Conservation (phyloP, 768 basidiomycete species). For the Lepiota subincarnata region DNA sequence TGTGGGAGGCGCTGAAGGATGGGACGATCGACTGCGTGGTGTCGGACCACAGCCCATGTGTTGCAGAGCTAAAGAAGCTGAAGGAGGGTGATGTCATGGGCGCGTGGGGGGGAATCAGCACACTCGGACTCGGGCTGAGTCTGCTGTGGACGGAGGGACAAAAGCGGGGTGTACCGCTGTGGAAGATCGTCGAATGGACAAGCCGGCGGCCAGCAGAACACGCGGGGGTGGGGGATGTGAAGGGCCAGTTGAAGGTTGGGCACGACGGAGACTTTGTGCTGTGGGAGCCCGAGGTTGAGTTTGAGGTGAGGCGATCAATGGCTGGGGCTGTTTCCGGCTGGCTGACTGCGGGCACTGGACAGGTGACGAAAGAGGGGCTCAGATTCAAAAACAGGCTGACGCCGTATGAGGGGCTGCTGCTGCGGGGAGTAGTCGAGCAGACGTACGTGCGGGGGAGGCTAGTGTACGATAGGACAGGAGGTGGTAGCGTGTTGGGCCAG, state of each 20-base stretch:
- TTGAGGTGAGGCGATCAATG: slow-evolving; percentile 40
- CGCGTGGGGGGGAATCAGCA: slow-evolving; percentile 95
- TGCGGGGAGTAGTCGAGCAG: slow-evolving; percentile 69
- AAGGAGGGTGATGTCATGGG: slow-evolving; percentile 79
- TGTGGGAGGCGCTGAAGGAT: slow-evolving; percentile 80
- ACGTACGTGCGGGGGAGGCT: slow-evolving; percentile 77
- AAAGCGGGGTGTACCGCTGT: slow-evolving; percentile 53
- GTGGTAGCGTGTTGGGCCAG: slow-evolving; percentile 35
- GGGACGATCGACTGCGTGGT: slow-evolving; percentile 91
- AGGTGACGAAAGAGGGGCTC: slow-evolving; percentile 73
- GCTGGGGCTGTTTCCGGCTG: background rate
- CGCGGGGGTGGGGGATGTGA: slow-evolving; percentile 63
- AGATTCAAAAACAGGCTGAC: slow-evolving; percentile 94
- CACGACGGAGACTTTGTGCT: slow-evolving; percentile 84
- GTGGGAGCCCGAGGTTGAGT: slow-evolving; percentile 56
- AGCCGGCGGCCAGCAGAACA: slow-evolving; percentile 72
- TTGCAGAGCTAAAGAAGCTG: slow-evolving; percentile 72
- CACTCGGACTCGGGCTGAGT: slow-evolving; percentile 85
- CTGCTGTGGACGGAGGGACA: slow-evolving; percentile 84
- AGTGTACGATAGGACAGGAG: slow-evolving; percentile 47
- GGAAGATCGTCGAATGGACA: slow-evolving; percentile 72
- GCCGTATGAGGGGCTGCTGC: slow-evolving; percentile 74
- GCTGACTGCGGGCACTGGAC: background rate
- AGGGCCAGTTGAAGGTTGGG: slow-evolving; percentile 72
- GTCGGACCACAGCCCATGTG: slow-evolving; percentile 94